A percentile compares a stretch with the other conserved stretches of the same genome.
These are phyloP conservation scores for Narthecium ossifragum DNA, from an alignment of 106 monocot species.

Conservation along the genomic window DNA sequence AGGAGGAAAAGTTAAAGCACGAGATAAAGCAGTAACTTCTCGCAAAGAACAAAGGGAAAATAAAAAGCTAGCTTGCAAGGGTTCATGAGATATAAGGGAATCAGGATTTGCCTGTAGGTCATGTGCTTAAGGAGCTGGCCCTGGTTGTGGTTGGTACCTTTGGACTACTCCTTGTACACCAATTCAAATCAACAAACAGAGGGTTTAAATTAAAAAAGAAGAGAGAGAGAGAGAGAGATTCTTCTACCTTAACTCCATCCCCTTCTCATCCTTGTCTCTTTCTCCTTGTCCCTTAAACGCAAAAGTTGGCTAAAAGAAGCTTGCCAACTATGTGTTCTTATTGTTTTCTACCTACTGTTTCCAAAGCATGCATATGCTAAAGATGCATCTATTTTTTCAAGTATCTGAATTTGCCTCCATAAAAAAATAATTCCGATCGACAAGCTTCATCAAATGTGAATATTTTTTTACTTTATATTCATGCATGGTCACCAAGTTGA, in stretches of 20 bases:
- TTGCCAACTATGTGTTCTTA: too few relatives aligned
- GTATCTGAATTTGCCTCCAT: too few relatives aligned
- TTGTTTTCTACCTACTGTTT: too few relatives aligned
- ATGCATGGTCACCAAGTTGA: background rate
- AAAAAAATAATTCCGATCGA: too few relatives aligned
- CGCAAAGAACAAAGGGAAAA: conserved; percentile 55
- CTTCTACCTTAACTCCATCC: background rate
- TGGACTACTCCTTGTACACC: conserved; percentile 16
- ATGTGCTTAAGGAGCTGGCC: conserved; percentile 23
- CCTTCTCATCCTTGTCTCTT: background rate
- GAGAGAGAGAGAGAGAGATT: conserved; percentile 2
- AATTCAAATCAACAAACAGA: conserved; percentile 14
- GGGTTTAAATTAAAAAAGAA: background rate
- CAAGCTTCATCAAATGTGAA: too few relatives aligned
- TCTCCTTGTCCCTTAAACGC: too few relatives aligned
- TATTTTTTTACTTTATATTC: background rate
- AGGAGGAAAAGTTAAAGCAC: conserved; percentile 41
- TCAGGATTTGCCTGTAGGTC: conserved; percentile 11
- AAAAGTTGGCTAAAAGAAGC: too few relatives aligned
- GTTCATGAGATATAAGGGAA: conserved; percentile 34
- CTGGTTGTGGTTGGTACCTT: conserved; percentile 25
- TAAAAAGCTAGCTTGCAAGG: conserved; percentile 13
- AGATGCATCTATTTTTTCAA: too few relatives aligned
- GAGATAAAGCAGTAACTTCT: conserved; percentile 62
- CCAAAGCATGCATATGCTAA: too few relatives aligned